Base-by-base conservation (phyloP, 164 flowering plant genomes). In the Warburgia ugandensis region DNA sequence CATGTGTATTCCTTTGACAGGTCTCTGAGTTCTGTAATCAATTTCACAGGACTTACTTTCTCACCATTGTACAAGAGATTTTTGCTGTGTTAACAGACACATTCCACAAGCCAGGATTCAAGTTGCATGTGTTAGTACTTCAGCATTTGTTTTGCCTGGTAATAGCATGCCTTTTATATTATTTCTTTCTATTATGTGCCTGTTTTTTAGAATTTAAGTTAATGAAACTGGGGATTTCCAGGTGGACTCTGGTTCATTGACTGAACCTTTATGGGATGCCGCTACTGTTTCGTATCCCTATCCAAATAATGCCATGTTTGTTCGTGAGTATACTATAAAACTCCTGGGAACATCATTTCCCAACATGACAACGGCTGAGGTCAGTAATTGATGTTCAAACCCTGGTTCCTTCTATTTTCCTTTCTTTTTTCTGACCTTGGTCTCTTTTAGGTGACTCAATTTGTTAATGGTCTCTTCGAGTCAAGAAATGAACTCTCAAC, bases 51-150 rank as follows among this genome's bases (percentile, higher is more conserved):
- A 71, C 83, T 3, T 94, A 94, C 69, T 94, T 84, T 53, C 12
- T 89, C 70, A 75, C 76, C 11, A 94, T 86, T 4, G 96, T 81
- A 75, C 97, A 89, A 79, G 99, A 94, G 63, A 89, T 84, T 37
- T 94, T 94, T 88, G 97, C 97, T 19, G 99, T 94, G 29, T 67
- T 94, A 69, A 89, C 99, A 0, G 99, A 94, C 71, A 94, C 99
- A 46, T 94, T 94, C 59, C 99, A 94, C 64, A 94, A 94, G 56
- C 99, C 97, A 48, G 99, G 99, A 41, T 94, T 94, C 77, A 94
- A 94, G 77, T 67, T 86, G 68, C 99, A 94, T 66, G 97, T 94
- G 29, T 58, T 78, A 45, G 96, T 94, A 63, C 68, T 94, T 54
- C 97, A 86, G 60, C 84, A 84, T 62, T 71, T 94, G 53, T 94